These are phyloP conservation scores for Chimonanthus praecox DNA, from an alignment of 164 flowering plant species.

Conservation along the genomic window DNA sequence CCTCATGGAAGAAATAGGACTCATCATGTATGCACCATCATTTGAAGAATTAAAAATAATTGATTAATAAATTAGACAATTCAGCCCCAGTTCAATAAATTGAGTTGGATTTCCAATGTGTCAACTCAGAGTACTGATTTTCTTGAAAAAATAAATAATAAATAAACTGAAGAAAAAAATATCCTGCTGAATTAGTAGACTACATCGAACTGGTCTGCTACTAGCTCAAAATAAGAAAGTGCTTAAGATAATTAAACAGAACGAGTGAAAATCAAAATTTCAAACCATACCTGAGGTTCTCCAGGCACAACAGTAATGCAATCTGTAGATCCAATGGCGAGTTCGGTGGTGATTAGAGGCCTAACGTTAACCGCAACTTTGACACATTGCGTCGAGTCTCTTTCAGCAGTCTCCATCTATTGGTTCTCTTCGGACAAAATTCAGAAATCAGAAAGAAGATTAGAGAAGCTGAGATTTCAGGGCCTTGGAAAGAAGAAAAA, in stretches of 20 bases:
- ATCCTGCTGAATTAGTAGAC: neutral
- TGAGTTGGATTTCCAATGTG: neutral
- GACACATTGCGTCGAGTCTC: slow-evolving; percentile 50
- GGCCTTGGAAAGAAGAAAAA: neutral
- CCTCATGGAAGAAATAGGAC: too few relatives aligned
- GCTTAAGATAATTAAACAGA: neutral
- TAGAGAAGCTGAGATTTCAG: neutral
- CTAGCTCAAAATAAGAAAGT: neutral
- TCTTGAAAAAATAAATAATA: neutral
- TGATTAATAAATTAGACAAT: too few relatives aligned
- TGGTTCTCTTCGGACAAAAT: neutral
- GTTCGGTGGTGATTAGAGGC: slow-evolving; percentile 78
- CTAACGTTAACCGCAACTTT: slow-evolving; percentile 85
- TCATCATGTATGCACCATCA: too few relatives aligned
- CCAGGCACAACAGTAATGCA: slow-evolving; percentile 65
- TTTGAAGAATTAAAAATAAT: too few relatives aligned
- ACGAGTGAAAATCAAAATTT: neutral
- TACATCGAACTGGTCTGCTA: neutral
- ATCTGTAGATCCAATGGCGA: slow-evolving; percentile 73
- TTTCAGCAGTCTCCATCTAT: slow-evolving; percentile 15
- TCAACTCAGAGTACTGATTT: neutral
- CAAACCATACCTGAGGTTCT: slow-evolving; percentile 67
- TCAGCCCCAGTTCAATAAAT: too few relatives aligned
- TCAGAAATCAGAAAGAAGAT: neutral
- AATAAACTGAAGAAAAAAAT: neutral